A percentile compares a stretch with the other conserved stretches of the same genome.
Evolutionary conservation across 495 filamentous ascomycete genomes (phyloP).

Genomic region (Usnea hakonensis): DNA sequence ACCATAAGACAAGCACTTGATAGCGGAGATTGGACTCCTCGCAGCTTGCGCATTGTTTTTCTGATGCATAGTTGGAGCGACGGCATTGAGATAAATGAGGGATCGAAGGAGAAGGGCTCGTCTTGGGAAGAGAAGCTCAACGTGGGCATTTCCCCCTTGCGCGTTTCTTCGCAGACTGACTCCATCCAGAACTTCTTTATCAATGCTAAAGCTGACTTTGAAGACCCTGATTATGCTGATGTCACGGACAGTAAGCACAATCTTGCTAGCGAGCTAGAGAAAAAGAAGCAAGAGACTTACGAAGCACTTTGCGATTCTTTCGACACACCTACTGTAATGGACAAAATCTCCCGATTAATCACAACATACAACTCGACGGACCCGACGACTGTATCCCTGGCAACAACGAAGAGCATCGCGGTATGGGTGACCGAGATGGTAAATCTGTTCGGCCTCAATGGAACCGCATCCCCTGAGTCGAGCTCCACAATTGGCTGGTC

Average conservation of each 20-base stretch:
- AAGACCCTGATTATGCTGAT: constrained; percentile 14
- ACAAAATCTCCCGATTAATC: constrained; percentile 64
- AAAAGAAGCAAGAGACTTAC: constrained; percentile 57
- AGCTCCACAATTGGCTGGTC: constrained; percentile 71
- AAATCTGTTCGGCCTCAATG: constrained; percentile 78
- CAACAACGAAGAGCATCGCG: constrained; percentile 48
- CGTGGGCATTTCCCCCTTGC: neutral
- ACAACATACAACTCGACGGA: constrained; percentile 60
- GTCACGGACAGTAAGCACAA: neutral
- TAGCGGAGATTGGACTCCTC: constrained; percentile 67
- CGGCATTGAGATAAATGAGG: constrained; percentile 81
- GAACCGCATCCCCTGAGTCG: constrained; percentile 44
- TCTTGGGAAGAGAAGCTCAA: constrained; percentile 76
- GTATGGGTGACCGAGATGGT: constrained; percentile 79
- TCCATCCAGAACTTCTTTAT: constrained; percentile 70
- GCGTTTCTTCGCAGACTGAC: neutral
- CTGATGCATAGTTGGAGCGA: constrained; percentile 84
- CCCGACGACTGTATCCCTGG: constrained; percentile 36
- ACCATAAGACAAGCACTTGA: constrained; percentile 80
- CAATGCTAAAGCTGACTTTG: constrained; percentile 51
- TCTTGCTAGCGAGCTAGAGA: constrained; percentile 44
- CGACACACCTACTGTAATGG: constrained; percentile 74
- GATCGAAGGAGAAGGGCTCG: constrained; percentile 62
- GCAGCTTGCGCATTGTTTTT: constrained; percentile 79
- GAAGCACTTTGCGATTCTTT: constrained; percentile 78